Conservation (phyloP, 2,329 filamentous ascomycete genomes). For the Talaromyces sp. region DNA sequence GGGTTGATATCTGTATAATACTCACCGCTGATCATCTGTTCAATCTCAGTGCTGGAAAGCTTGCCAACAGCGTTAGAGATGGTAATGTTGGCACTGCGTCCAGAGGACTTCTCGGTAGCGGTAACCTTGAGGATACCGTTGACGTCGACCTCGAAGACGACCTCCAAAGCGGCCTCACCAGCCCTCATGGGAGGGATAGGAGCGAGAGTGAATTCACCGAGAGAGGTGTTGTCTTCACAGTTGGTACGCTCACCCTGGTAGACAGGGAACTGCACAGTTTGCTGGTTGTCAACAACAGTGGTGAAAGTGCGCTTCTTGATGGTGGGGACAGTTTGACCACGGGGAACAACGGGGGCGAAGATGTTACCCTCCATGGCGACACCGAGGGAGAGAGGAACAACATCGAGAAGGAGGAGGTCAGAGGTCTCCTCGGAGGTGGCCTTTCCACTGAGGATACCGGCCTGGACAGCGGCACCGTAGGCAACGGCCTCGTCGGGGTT, state of each 20-base stretch:
- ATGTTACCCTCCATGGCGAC: constrained; percentile 99
- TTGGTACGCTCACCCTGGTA: constrained; percentile 97
- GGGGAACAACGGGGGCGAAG: constrained; percentile 86
- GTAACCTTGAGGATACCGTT: constrained; percentile 99
- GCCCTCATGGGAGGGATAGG: constrained; percentile 83
- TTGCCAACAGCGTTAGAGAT: constrained; percentile 99
- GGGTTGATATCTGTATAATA: constrained; percentile 4
- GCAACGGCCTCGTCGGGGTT: constrained; percentile 99
- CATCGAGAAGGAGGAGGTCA: constrained; percentile 92
- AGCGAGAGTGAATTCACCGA: constrained; percentile 94
- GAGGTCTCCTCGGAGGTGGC: constrained; percentile 90
- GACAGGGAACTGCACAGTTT: constrained; percentile 84
- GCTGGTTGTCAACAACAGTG: constrained; percentile 62
- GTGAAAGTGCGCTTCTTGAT: constrained; percentile 89
- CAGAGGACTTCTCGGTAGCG: constrained; percentile 97
- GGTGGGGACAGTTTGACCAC: constrained; percentile 69
- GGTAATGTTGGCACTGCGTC: constrained; percentile 97
- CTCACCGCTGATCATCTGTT: constrained; percentile 89
- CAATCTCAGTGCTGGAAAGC: constrained; percentile 88
- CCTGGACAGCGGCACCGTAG: constrained; percentile 97
- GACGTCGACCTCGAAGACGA: constrained; percentile 98
- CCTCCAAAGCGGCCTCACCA: constrained; percentile 93
- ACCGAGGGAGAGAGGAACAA: constrained; percentile 92
- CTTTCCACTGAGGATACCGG: constrained; percentile 97
- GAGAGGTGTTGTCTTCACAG: constrained; percentile 96